phyloP scores from a whole-genome alignment of 164 flowering plant species.

The Paratinospora sagittata region DNA sequence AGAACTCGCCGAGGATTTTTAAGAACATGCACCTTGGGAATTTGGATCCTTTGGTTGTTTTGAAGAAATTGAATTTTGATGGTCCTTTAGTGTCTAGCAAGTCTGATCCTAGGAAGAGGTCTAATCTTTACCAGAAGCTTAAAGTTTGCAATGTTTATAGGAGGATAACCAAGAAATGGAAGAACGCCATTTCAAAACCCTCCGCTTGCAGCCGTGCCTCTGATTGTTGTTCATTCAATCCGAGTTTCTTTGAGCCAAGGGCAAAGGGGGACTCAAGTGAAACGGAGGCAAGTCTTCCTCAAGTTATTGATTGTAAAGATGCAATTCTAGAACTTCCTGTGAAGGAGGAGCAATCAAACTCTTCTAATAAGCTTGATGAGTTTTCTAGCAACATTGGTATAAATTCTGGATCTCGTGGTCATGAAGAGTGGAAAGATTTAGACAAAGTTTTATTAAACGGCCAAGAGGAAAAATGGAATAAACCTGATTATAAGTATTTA shows the following conservation, averaged over 20 bases:
- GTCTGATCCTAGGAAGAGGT: conserved; percentile 14
- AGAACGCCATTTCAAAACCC: conserved; percentile 10
- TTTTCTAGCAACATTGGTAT: conserved; percentile 23
- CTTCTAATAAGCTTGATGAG: conserved; percentile 24
- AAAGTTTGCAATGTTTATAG: conserved; percentile 13
- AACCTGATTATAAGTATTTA: background rate
- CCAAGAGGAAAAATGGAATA: background rate
- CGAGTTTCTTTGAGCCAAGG: background rate
- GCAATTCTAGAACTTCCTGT: conserved; percentile 6
- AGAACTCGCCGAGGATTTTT: conserved; percentile 49
- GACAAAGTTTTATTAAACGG: background rate
- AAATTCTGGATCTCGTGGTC: conserved; percentile 20
- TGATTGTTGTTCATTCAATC: conserved; percentile 10
- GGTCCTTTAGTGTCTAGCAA: background rate
- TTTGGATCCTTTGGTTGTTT: conserved; percentile 9
- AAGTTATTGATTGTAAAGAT: conserved; percentile 5
- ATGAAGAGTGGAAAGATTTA: conserved; percentile 9
- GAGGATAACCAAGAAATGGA: conserved; percentile 9
- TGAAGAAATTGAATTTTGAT: background rate
- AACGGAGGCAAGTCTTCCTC: background rate
- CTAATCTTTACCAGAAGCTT: conserved; percentile 17
- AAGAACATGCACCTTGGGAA: conserved; percentile 21
- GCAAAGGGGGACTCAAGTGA: conserved; percentile 5
- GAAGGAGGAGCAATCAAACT: conserved; percentile 36
- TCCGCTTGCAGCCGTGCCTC: background rate